phyloP scores from a whole-genome alignment of 495 filamentous ascomycete genomes.

The Hyaloscypha finlandica region DNA sequence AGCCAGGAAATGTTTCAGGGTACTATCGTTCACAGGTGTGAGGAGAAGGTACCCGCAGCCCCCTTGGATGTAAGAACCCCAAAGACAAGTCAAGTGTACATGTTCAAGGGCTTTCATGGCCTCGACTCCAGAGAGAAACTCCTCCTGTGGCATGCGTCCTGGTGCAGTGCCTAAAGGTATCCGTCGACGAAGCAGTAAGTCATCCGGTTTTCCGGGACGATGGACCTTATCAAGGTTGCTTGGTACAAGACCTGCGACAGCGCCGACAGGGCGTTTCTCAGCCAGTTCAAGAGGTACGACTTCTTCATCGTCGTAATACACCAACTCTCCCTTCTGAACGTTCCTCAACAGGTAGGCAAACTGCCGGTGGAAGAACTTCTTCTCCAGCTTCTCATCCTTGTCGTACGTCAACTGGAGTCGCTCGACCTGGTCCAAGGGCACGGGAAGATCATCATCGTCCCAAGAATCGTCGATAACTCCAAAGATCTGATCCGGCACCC shows the following conservation, averaged over 20 bases:
- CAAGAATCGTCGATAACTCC: constrained; percentile 80
- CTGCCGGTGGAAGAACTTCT: constrained; percentile 78
- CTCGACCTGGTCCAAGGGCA: constrained; percentile 70
- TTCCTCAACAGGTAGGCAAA: constrained; percentile 77
- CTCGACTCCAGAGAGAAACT: constrained; percentile 70
- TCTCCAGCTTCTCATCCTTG: constrained; percentile 64
- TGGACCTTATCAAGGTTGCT: constrained; percentile 68
- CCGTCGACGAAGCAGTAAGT: constrained; percentile 69
- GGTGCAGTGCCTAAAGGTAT: constrained; percentile 62
- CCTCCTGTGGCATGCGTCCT: constrained; percentile 60
- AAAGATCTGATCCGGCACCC: constrained; percentile 83
- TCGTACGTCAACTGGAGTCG: constrained; percentile 63
- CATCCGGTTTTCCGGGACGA: constrained; percentile 58
- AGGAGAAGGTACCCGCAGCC: constrained; percentile 76
- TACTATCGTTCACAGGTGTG: constrained; percentile 71
- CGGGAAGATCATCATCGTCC: constrained; percentile 86
- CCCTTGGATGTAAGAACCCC: constrained; percentile 76
- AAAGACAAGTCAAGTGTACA: constrained; percentile 78
- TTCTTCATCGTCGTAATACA: constrained; percentile 75
- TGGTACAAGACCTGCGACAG: constrained; percentile 46
- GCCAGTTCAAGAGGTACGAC: constrained; percentile 73
- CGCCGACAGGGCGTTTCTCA: constrained; percentile 56
- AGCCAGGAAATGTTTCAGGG: constrained; percentile 74
- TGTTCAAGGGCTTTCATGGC: constrained; percentile 66
- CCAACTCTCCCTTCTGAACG: constrained; percentile 68